phyloP scores from a whole-genome alignment of 352 stramenopile species.

The Phytophthora sojae region DNA sequence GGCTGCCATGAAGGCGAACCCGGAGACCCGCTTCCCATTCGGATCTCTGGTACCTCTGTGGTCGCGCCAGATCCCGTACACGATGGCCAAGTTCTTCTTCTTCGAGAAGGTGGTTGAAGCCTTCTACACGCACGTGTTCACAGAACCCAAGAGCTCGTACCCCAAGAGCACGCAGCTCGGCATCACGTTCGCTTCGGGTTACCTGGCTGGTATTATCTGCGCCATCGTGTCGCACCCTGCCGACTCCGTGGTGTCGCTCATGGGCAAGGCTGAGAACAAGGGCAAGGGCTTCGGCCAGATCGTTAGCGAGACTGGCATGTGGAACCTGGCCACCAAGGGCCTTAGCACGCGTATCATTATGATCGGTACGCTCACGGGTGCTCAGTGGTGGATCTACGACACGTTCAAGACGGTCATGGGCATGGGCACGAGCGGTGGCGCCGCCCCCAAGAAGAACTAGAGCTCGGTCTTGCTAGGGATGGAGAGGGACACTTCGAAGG shows the following conservation, averaged over 20 bases:
- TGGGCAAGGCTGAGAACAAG: slow-evolving; percentile 93
- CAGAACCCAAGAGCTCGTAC: slow-evolving; percentile 92
- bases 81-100: slow-evolving; percentile 99
- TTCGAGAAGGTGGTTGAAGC: slow-evolving; percentile 92
- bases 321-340: slow-evolving; percentile 89
- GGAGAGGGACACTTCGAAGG: slow-evolving; percentile 16
- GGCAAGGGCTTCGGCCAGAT: slow-evolving; percentile 92
- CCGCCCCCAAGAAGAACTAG: slow-evolving; percentile 61
- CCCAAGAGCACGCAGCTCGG: slow-evolving; percentile 95
- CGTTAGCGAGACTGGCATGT: slow-evolving; percentile 74
- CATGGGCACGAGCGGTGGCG: slow-evolving; percentile 92
- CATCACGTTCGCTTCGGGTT: slow-evolving; percentile 98
- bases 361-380: slow-evolving; percentile 96
- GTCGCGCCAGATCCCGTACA: slow-evolving; percentile 98
- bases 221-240: slow-evolving; percentile 99
- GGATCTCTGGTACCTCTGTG: slow-evolving; percentile 91
- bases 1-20: slow-evolving; percentile 89
- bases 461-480: no score
- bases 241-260: slow-evolving; percentile 99
- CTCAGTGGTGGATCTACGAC: slow-evolving; percentile 98
- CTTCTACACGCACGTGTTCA: slow-evolving; percentile 92
- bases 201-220: slow-evolving; percentile 98
- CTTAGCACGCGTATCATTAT: slow-evolving; percentile 95
- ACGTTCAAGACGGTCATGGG: slow-evolving; percentile 94
- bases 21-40: slow-evolving; percentile 92